Percentiles rank a stretch among this genome's conserved stretches.
Evolutionary conservation across 805 yeast species (phyloP).

Genomic region (Spathaspora passalidarum): DNA sequence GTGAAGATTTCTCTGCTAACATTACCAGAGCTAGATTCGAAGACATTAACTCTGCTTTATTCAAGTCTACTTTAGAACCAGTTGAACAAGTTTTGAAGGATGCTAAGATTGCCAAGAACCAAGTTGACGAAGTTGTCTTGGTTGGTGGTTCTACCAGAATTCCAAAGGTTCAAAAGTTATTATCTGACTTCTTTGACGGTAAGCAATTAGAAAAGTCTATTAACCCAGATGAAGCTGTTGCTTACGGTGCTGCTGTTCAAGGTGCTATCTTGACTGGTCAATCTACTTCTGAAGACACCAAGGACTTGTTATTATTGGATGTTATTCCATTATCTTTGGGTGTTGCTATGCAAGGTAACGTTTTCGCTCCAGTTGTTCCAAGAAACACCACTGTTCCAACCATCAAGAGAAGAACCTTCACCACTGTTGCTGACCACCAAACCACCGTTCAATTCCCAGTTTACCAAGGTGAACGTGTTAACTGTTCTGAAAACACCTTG

Average conservation of each 20-base stretch:
- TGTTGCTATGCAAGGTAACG: conserved; percentile 52
- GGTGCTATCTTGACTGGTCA: conserved; percentile 52
- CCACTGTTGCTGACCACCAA: conserved; percentile 51
- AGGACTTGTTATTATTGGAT: conserved; percentile 49
- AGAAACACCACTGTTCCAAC: conserved; percentile 52
- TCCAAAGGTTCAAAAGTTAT: conserved; percentile 49
- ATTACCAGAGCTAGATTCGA: conserved; percentile 51
- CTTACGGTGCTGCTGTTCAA: conserved; percentile 51
- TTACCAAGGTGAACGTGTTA: conserved; percentile 52
- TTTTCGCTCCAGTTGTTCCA: conserved; percentile 50
- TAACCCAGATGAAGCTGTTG: conserved; percentile 52
- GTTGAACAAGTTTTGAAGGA: conserved; percentile 50
- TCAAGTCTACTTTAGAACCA: conserved; percentile 49
- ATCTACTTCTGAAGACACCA: conserved; percentile 48
- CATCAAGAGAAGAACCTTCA: conserved; percentile 50
- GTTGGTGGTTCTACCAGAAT: conserved; percentile 54
- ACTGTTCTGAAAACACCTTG: conserved; percentile 49
- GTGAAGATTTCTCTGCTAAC: conserved; percentile 49
- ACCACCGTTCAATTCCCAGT: conserved; percentile 51
- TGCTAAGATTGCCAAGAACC: conserved; percentile 39
- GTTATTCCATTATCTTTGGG: conserved; percentile 50
- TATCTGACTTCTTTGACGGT: conserved; percentile 50
- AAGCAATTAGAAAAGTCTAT: conserved; percentile 48
- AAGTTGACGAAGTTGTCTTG: conserved; percentile 47
- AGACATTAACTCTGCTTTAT: conserved; percentile 48